Conservation (phyloP, 2,329 filamentous ascomycete species). For the Hypoxylon sp. region DNA sequence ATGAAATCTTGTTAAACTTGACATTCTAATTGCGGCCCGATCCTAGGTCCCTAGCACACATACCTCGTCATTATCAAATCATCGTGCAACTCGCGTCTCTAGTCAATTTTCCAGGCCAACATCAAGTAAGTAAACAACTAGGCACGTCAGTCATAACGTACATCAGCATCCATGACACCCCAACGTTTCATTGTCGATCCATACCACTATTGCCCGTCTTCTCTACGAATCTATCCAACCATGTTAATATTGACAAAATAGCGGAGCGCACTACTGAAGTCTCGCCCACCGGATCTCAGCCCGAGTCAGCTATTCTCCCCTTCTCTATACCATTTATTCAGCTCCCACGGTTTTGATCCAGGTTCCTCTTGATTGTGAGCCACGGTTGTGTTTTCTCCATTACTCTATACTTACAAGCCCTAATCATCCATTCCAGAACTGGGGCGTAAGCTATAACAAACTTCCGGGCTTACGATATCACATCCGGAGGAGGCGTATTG, state of each 20-base stretch:
- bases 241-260: slow-evolving; percentile 47
- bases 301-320: slow-evolving; percentile 36
- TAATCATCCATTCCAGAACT: slow-evolving; percentile 10
- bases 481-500: slow-evolving; percentile 6
- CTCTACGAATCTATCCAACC: slow-evolving; percentile 29
- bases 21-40: slow-evolving; percentile 42
- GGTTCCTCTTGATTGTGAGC: slow-evolving; percentile 20
- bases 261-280: slow-evolving; percentile 41
- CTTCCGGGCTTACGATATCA: slow-evolving; percentile 12
- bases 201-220: slow-evolving; percentile 35
- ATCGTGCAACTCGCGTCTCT: slow-evolving; percentile 8
- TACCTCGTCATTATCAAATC: slow-evolving; percentile 16
- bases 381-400: slow-evolving; percentile 25
- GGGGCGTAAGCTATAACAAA: slow-evolving; percentile 20
- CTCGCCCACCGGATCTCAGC: slow-evolving; percentile 38
- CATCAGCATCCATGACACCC: slow-evolving; percentile 35
- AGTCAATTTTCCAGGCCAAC: slow-evolving; percentile 20
- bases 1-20: slow-evolving; percentile 25
- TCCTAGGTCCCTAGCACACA: slow-evolving; percentile 21
- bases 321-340: slow-evolving; percentile 30
- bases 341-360: slow-evolving; percentile 19
- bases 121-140: slow-evolving; percentile 37
- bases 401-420: slow-evolving; percentile 13
- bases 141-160: slow-evolving; percentile 41
- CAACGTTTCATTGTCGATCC: slow-evolving; percentile 38